Evolutionary conservation across 2,329 filamentous ascomycete species (phyloP).

Genomic region (Penicillium brasilianum): DNA sequence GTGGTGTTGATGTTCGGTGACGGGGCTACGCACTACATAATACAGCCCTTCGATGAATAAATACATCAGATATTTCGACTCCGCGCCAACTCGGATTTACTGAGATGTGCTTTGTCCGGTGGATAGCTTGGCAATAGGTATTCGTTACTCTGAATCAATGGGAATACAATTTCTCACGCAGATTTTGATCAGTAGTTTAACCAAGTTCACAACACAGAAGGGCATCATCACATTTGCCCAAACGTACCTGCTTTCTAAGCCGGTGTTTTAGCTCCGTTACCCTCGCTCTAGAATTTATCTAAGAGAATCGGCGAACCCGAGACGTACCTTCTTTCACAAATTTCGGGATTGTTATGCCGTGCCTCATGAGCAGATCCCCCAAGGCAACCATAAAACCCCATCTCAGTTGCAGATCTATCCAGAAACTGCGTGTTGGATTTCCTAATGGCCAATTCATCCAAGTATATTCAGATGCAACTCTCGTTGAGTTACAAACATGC

Average conservation of each 20-base stretch:
- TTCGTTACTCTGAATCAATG: conserved; percentile 21
- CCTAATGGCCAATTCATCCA: background rate
- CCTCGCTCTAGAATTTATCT: conserved; percentile 30
- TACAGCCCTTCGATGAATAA: conserved; percentile 33
- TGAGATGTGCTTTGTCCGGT: conserved; percentile 28
- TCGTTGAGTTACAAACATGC: conserved; percentile 12
- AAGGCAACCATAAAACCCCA: conserved; percentile 4
- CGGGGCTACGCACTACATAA: conserved; percentile 26
- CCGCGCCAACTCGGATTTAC: conserved; percentile 28
- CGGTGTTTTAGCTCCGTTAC: conserved; percentile 20
- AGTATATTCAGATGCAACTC: conserved; percentile 20
- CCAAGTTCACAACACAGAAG: conserved; percentile 23
- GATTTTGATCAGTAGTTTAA: no score
- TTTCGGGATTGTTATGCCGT: conserved; percentile 30
- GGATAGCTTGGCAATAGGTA: conserved; percentile 15
- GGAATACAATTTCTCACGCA: conserved; percentile 22
- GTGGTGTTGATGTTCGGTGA: conserved; percentile 28
- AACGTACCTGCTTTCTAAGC: conserved; percentile 27
- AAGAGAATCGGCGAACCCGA: conserved; percentile 14
- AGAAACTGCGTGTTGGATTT: background rate
- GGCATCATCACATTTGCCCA: conserved; percentile 17
- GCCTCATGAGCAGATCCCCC: conserved; percentile 21
- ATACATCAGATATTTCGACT: conserved; percentile 34
- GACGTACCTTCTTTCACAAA: conserved; percentile 21
- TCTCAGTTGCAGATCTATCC: conserved; percentile 5